Evolutionary conservation across 768 basidiomycete species (phyloP).

Genomic region (Xanthoconium purpureum): DNA sequence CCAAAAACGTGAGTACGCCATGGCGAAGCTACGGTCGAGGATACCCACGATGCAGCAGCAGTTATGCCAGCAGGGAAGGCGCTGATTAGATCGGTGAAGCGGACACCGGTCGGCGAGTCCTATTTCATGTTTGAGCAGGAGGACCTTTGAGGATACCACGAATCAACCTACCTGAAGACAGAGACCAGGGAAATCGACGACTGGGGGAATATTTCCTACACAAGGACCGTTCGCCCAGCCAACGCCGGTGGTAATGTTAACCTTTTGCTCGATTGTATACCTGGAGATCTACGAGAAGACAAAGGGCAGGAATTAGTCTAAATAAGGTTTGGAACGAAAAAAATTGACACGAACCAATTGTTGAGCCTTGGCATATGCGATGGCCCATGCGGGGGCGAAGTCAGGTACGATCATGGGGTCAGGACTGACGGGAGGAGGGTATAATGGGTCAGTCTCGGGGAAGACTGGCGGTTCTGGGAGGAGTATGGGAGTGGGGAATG

Average conservation of each 20-base stretch:
- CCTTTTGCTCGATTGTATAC: slow-evolving; percentile 62
- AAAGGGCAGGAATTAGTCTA: background rate
- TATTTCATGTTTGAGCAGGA: slow-evolving; percentile 20
- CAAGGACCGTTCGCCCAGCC: slow-evolving; percentile 53
- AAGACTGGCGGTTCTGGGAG: slow-evolving; percentile 51
- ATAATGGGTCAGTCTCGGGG: slow-evolving; percentile 50
- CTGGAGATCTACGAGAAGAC: slow-evolving; percentile 36
- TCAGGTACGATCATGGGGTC: slow-evolving; percentile 42
- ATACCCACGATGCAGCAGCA: slow-evolving; percentile 69
- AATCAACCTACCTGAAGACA: slow-evolving; percentile 57
- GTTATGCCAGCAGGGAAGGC: slow-evolving; percentile 86
- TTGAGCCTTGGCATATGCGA: slow-evolving; percentile 58
- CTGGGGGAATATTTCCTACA: slow-evolving; percentile 63
- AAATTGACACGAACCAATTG: slow-evolving; percentile 39
- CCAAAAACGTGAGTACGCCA: background rate
- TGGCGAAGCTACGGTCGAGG: background rate
- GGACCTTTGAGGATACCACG: background rate
- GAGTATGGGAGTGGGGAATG: slow-evolving; percentile 61
- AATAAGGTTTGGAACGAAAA: background rate
- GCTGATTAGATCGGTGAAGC: slow-evolving; percentile 67
- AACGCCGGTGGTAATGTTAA: slow-evolving; percentile 61
- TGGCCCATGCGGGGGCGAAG: slow-evolving; percentile 52
- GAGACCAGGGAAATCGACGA: slow-evolving; percentile 59
- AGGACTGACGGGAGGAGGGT: slow-evolving; percentile 52
- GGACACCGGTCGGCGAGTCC: slow-evolving; percentile 78